Evolutionary conservation across 1,284 basidiomycete species (phyloP).

Genomic region (Wallemia hederae): DNA sequence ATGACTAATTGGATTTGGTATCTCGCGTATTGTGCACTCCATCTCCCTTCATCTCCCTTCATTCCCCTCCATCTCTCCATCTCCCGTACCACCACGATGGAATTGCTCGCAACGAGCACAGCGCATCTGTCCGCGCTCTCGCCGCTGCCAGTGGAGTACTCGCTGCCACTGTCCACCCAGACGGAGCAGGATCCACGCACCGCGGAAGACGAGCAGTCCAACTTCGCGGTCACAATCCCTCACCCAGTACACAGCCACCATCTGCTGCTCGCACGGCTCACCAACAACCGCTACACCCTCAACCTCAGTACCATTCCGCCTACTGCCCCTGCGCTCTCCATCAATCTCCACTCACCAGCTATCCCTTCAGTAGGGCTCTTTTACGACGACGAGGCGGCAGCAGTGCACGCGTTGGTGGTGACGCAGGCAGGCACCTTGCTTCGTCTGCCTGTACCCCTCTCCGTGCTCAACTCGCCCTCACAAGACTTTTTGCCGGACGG

Average conservation of each 20-base stretch:
- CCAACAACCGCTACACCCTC: background rate
- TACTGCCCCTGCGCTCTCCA: background rate
- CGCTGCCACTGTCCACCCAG: background rate
- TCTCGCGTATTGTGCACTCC: too few relatives aligned
- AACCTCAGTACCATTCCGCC: background rate
- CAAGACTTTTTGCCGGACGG: conserved; percentile 5
- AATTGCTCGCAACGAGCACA: background rate
- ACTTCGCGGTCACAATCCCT: background rate
- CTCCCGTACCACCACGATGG: background rate
- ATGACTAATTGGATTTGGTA: too few relatives aligned
- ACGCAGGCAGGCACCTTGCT: conserved; percentile 44
- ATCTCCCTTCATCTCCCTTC: background rate
- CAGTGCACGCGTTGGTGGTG: conserved; percentile 36
- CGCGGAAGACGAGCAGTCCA: background rate
- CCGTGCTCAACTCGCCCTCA: conserved; percentile 7
- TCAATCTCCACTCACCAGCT: background rate
- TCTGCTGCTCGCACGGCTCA: background rate
- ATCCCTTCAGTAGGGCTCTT: background rate
- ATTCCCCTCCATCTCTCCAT: background rate
- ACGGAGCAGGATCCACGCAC: background rate
- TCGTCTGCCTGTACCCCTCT: conserved; percentile 34
- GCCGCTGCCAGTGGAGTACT: background rate
- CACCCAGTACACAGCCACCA: background rate
- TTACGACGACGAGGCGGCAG: background rate
- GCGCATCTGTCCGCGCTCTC: background rate